Evolutionary conservation across 495 filamentous ascomycete genomes (phyloP).

Genomic region (Podospora pseudoanserina): DNA sequence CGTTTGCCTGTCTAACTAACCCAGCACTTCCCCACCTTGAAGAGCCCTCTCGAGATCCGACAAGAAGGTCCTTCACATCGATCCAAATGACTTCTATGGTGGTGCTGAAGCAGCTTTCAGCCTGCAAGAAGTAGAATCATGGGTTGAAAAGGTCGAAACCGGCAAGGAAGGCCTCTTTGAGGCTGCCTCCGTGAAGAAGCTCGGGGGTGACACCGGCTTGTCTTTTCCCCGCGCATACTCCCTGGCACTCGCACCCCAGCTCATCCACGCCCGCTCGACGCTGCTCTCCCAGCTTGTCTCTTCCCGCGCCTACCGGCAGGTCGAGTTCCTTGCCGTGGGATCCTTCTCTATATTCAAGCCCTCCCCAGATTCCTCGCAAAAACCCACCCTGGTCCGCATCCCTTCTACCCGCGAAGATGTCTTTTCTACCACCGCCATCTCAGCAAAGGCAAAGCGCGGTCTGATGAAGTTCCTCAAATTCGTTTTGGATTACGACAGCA

Average conservation of each 20-base stretch:
- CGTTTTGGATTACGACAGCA: constrained; percentile 56
- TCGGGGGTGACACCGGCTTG: constrained; percentile 40
- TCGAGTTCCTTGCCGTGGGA: constrained; percentile 92
- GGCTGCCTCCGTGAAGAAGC: constrained; percentile 26
- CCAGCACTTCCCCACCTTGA: constrained; percentile 48
- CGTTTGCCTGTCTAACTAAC: constrained; percentile 58
- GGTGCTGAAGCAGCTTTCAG: constrained; percentile 81
- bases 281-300: constrained; percentile 76
- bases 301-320: constrained; percentile 78
- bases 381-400: constrained; percentile 54
- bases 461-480: constrained; percentile 89
- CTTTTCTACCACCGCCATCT: constrained; percentile 67
- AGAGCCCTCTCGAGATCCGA: constrained; percentile 89
- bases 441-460: constrained; percentile 70
- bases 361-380: constrained; percentile 19
- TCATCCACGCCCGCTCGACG: constrained; percentile 78
- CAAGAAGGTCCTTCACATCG: constrained; percentile 89
- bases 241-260: constrained; percentile 76
- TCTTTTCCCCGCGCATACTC: constrained; percentile 74
- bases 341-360: constrained; percentile 79
- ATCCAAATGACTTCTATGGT: constrained; percentile 85
- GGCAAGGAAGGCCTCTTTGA: constrained; percentile 20
- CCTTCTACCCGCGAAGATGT: constrained; percentile 86
- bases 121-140: constrained; percentile 74
- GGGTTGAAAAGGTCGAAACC: constrained; percentile 46